Evolutionary conservation across 352 stramenopile species (phyloP).

Genomic region (Phytophthora fragariaefolia): DNA sequence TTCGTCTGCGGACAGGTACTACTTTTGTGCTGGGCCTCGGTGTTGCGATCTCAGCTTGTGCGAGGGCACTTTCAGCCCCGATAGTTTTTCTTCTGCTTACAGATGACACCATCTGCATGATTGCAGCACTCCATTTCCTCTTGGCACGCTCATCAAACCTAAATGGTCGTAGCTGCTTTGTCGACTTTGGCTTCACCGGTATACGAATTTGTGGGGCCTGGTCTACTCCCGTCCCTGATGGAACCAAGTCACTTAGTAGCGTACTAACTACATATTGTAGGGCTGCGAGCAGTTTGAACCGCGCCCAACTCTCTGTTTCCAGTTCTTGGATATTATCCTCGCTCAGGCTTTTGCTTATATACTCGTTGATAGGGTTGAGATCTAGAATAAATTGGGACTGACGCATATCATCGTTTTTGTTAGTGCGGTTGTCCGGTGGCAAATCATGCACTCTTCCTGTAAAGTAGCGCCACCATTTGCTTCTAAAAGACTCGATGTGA

Average conservation of each 20-base stretch:
- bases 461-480: not conserved
- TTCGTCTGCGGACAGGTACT: conserved; percentile 4
- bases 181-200: not conserved
- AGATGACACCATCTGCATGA: conserved; percentile 30
- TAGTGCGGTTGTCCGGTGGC: not conserved
- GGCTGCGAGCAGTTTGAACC: conserved; percentile 45
- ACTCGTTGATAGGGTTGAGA: conserved; percentile 62
- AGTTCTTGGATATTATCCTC: conserved; percentile 40
- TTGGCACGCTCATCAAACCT: conserved; percentile 23
- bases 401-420: conserved; percentile 6
- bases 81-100: conserved; percentile 27
- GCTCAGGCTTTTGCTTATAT: conserved; percentile 40
- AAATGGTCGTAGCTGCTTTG: conserved; percentile 23
- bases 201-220: not conserved
- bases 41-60: not conserved
- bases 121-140: conserved; percentile 27
- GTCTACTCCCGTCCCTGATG: conserved; percentile 1
- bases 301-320: conserved; percentile 58
- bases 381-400: conserved; percentile 48
- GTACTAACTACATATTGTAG: conserved; percentile 39
- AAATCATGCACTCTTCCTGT: not conserved
- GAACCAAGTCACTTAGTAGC: conserved; percentile 41
- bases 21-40: conserved; percentile 10
- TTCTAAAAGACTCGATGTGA: not conserved
- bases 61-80: not conserved